Evolutionary conservation across 108 stramenopile genomes (phyloP), one percentile per base, ranked within the genome.

Genomic region (Cyclotella choctawhatcheeana): DNA sequence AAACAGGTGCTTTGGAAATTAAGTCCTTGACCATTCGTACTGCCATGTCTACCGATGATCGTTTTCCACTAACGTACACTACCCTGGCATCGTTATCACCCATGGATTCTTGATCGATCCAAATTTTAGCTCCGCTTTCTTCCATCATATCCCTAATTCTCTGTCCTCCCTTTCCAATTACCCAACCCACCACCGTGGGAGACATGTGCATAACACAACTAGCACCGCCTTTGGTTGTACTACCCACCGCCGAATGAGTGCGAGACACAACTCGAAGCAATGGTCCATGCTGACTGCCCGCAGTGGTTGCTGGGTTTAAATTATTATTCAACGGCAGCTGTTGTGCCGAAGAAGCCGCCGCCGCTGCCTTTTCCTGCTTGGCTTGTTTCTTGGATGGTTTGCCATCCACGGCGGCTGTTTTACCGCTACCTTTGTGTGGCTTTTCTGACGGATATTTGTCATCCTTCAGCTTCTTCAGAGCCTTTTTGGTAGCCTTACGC

Each of bases 71-170:
- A 8, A 96, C 84, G 66, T 91, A 96, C 5, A 94, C 92, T 69
- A 90, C 86, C 13, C 95, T 83, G 8, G 82, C 64, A 67, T 93
- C 89, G 24, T 86, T 79, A 35, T 81, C 74, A 26, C 75, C 85
- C 82, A 93, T 84, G 25, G 81, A 86, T 54, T 93, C 95, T 75
- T 96, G 95, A 67, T 96, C 95, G 68, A 96, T 94, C 95, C 95
- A 96, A 31, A 96, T 79, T 70, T 93, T 92, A 6, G 92, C 90
- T 25, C 90, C 91, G 74, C 88, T 90, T 56, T 91, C 90, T 77
- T 94, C 91, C 95, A 96, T 96, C 65, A 96, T 67, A 73, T 94
- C 95, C 21, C 95, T 83, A 44, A 96, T 93, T 24, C 92, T 73
- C 63, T 84, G 85, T 13, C 95, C 95, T 33, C 91, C 91, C 73